Base-by-base conservation (phyloP, 2,329 filamentous ascomycete genomes). In the Colletotrichum shisoi region DNA sequence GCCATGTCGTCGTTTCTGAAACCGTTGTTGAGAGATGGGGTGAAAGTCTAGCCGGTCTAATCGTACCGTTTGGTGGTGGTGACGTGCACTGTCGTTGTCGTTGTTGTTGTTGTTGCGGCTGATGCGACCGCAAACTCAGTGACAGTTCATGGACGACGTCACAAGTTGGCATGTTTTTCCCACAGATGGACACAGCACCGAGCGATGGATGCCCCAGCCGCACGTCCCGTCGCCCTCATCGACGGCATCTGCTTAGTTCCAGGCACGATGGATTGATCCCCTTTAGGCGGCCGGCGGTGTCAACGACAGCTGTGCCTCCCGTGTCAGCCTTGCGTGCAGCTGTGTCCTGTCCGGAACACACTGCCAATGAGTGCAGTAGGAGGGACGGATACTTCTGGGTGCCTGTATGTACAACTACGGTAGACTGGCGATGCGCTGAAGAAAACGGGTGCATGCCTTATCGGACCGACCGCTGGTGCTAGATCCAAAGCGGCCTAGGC, bases 391-490 rank as follows among this genome's bases (percentile, higher is more conserved):
- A 8, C 27, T 31, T n/a, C n/a, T 31, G 27, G 27, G 27, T 7
- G 27, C 27, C 27, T 31, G 27, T 7, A 31, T 8, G 27, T 34
- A 34, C 31, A 34, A 34, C 0, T 34, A 34, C 3, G 1, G 7
- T 9, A 27, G 39, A 24, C 19, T 24, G 42, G 40, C 24, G 24
- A 52, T 27, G 57, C 42, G 61, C 49, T 64, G 54, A 56, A 67
- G 61, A 58, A 58, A n/a, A 63, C 51, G 44, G 62, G 21, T 59
- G 51, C 42, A 51, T 49, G 67, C 69, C 69, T 67, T 63, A 63
- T 70, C 69, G 69, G 69, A 58, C 69, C 69, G 69, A 69, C 48
- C 42, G 39, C 31, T 19, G 42, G 46, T 56, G 67, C 67, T 70
- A 69, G 21, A n/a, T 12, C 67, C 2, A 15, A 39, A 46, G 27